Conservation (phyloP, 1,139 yeast species). For the Kodamaea fungicola region DNA sequence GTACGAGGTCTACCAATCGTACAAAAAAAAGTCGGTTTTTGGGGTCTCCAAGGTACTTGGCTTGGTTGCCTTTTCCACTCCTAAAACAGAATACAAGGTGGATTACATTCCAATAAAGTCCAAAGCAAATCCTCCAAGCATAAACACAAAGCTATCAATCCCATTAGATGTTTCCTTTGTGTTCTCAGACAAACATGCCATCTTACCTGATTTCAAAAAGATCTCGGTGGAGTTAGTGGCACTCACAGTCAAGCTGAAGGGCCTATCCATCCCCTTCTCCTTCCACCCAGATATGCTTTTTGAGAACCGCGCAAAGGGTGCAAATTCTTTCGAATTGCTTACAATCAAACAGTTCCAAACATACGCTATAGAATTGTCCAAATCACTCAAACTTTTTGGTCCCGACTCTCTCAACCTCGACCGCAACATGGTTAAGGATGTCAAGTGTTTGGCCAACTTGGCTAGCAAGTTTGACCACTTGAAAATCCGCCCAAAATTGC, state of each 20-base stretch:
- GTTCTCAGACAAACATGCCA: constrained; percentile 15
- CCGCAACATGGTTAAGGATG: constrained; percentile 23
- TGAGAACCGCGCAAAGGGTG: constrained; percentile 27
- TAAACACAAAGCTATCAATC: constrained; percentile 16
- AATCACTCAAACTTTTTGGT: constrained; percentile 24
- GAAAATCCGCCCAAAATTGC: constrained; percentile 7
- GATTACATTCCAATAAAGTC: constrained; percentile 18
- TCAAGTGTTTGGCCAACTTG: constrained; percentile 34
- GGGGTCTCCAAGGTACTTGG: constrained; percentile 34
- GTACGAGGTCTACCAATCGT: constrained; percentile 33
- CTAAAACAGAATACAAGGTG: constrained; percentile 24
- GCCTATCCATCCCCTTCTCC: constrained; percentile 35
- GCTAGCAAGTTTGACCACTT: constrained; percentile 24
- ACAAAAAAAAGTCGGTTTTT: constrained; percentile 29
- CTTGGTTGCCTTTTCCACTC: constrained; percentile 30
- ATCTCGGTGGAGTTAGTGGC: constrained; percentile 31
- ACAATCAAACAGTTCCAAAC: constrained; percentile 31
- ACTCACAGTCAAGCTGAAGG: constrained; percentile 30
- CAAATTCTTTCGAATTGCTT: constrained; percentile 31
- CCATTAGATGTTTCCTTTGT: constrained; percentile 29
- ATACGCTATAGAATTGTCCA: constrained; percentile 29
- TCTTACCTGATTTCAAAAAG: constrained; percentile 29
- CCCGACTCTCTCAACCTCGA: constrained; percentile 23
- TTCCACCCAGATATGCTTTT: constrained; percentile 36
- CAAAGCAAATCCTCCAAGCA: constrained; percentile 4